Percentiles rank a stretch among this genome's conserved stretches.
Evolutionary conservation across 73 alveolate species (phyloP).

Genomic region (Halteria grandinella): DNA sequence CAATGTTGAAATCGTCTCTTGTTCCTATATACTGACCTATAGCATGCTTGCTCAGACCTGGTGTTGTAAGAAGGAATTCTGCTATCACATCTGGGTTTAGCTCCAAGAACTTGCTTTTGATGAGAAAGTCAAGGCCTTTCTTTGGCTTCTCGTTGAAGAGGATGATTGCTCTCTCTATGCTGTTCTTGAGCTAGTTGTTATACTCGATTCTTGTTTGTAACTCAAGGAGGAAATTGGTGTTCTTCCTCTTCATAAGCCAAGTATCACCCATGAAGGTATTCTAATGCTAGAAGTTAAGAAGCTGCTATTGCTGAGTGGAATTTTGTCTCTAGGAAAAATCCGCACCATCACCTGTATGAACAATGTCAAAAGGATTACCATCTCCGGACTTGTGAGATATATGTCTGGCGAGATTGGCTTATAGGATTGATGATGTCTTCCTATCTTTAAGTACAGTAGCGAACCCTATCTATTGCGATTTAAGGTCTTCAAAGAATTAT

Average conservation of each 20-base stretch:
- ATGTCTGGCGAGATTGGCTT: not conserved
- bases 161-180: slow-evolving; percentile 54
- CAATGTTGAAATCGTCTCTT: slow-evolving; percentile 46
- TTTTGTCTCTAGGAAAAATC: not conserved
- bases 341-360: not conserved
- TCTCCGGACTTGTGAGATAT: not conserved
- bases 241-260: slow-evolving; percentile 36
- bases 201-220: slow-evolving; percentile 19
- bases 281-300: not conserved
- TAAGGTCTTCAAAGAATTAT: slow-evolving; percentile 41
- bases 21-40: slow-evolving; percentile 65
- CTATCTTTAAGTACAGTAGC: slow-evolving; percentile 42
- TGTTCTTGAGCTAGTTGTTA: slow-evolving; percentile 34
- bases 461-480: slow-evolving; percentile 26
- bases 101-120: not conserved
- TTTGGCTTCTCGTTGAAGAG: slow-evolving; percentile 58
- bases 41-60: slow-evolving; percentile 72
- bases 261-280: slow-evolving; percentile 18
- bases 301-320: not conserved
- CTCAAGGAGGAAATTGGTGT: slow-evolving; percentile 31
- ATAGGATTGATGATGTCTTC: not conserved
- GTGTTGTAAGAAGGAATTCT: slow-evolving; percentile 62
- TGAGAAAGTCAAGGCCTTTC: slow-evolving; percentile 52
- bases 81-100: slow-evolving; percentile 46
- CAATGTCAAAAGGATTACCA: not conserved